Percentiles rank a stretch among this genome's conserved stretches.
These are phyloP conservation scores for Colletotrichum horii DNA, from an alignment of 2,329 filamentous ascomycete genomes.

Conservation along the genomic window DNA sequence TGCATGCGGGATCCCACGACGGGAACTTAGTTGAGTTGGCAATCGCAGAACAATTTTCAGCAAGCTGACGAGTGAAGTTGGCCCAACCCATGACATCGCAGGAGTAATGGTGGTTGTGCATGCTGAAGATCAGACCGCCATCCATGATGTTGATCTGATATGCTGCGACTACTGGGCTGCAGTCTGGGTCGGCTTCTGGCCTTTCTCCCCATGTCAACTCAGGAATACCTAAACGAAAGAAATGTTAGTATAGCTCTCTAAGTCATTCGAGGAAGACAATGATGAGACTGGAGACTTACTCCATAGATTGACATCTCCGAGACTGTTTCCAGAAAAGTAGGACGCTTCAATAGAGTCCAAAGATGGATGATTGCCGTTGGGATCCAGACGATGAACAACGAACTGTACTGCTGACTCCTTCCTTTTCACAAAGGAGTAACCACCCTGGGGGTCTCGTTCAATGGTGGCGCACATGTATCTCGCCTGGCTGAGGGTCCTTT, in stretches of 20 bases:
- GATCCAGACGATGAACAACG: not conserved
- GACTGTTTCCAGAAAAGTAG: not conserved
- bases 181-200: constrained; percentile 39
- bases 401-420: not conserved
- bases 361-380: not conserved
- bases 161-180: constrained; percentile 36
- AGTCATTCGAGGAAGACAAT: not conserved
- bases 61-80: constrained; percentile 41
- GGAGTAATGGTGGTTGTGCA: constrained; percentile 46
- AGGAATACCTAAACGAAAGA: not conserved
- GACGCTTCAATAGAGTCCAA: not conserved
- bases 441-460: not conserved
- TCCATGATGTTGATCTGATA: constrained; percentile 46
- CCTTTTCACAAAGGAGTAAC: not conserved
- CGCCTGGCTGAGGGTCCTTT: not conserved
- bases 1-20: constrained; percentile 35
- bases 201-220: constrained; percentile 28
- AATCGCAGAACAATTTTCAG: constrained; percentile 45
- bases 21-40: constrained; percentile 32
- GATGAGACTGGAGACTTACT: not conserved
- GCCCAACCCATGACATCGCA: constrained; percentile 49
- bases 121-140: constrained; percentile 44
- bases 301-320: not conserved
- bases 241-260: not conserved
- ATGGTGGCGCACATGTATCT: not conserved